phyloP scores from a whole-genome alignment of 139 green algal genomes.

The Micractinium sp. region DNA sequence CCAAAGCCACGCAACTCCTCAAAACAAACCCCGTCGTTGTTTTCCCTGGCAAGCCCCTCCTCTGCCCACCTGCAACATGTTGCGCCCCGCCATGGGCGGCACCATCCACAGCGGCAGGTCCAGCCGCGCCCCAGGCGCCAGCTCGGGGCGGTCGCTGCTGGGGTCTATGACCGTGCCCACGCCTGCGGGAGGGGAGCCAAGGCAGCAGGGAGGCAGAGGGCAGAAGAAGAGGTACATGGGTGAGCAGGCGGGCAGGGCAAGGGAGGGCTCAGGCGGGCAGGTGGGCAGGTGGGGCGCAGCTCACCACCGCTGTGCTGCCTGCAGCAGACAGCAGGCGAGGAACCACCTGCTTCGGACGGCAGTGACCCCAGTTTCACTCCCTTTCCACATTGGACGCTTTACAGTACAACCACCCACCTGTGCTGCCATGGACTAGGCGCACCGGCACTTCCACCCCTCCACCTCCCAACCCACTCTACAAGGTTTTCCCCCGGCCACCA shows the following conservation, averaged over 20 bases:
- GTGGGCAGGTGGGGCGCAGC: no score
- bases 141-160: constrained; percentile 43
- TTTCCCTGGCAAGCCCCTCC: no score
- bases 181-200: background rate
- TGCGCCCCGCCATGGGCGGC: constrained; percentile 42
- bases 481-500: no score
- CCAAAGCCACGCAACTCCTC: no score
- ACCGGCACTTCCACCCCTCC: background rate
- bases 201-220: background rate
- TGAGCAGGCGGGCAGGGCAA: background rate
- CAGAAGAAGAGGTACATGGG: background rate
- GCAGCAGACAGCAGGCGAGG: no score
- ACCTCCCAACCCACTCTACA: no score
- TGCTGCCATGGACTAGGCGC: background rate
- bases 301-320: no score
- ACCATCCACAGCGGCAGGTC: constrained; percentile 67
- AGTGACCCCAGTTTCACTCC: no score
- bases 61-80: constrained; percentile 49
- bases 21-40: no score
- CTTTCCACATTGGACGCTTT: no score
- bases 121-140: constrained; percentile 31
- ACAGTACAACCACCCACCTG: background rate
- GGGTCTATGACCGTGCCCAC: constrained; percentile 58
- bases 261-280: no score
- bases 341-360: no score